These are phyloP conservation scores for Vitis hybrid DNA, from an alignment of 177 flowering plant genomes.

Conservation along the genomic window DNA sequence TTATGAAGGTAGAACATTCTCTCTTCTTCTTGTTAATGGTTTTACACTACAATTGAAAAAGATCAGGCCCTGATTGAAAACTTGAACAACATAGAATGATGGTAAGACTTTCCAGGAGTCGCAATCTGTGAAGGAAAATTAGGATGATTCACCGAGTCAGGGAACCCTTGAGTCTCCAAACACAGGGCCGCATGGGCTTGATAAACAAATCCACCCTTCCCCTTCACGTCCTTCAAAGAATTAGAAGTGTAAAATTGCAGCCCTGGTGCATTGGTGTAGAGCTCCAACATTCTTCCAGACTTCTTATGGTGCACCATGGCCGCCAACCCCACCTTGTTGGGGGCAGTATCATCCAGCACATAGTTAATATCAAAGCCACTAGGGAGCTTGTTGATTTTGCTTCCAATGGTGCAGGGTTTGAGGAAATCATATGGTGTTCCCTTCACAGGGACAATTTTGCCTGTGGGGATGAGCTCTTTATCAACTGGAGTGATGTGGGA, in stretches of 20 bases:
- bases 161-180: slow-evolving; percentile 88
- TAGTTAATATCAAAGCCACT: slow-evolving; percentile 42
- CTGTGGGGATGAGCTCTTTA: slow-evolving; percentile 31
- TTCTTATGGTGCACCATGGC: slow-evolving; percentile 24
- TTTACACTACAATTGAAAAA: not conserved
- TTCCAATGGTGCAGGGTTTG: slow-evolving; percentile 13
- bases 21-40: not conserved
- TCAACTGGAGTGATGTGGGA: slow-evolving; percentile 28
- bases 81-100: slow-evolving; percentile 53
- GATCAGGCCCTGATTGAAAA: slow-evolving; percentile 28
- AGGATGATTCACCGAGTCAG: slow-evolving; percentile 85
- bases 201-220: slow-evolving; percentile 70
- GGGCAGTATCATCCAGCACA: slow-evolving; percentile 15
- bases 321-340: slow-evolving; percentile 11
- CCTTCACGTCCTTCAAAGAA: slow-evolving; percentile 36
- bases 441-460: slow-evolving; percentile 21
- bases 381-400: slow-evolving; percentile 23
- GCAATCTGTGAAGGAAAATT: slow-evolving; percentile 79
- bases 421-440: slow-evolving; percentile 34
- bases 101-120: slow-evolving; percentile 53
- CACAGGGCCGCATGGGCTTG: slow-evolving; percentile 48
- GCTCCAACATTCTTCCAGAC: slow-evolving; percentile 26
- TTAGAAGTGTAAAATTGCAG: slow-evolving; percentile 31
- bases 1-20: not conserved
- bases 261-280: slow-evolving; percentile 26